Evolutionary conservation across 2,329 filamentous ascomycete species (phyloP), one percentile per base, ranked within the genome.

Genomic region (Fusarium oligoseptatum): DNA sequence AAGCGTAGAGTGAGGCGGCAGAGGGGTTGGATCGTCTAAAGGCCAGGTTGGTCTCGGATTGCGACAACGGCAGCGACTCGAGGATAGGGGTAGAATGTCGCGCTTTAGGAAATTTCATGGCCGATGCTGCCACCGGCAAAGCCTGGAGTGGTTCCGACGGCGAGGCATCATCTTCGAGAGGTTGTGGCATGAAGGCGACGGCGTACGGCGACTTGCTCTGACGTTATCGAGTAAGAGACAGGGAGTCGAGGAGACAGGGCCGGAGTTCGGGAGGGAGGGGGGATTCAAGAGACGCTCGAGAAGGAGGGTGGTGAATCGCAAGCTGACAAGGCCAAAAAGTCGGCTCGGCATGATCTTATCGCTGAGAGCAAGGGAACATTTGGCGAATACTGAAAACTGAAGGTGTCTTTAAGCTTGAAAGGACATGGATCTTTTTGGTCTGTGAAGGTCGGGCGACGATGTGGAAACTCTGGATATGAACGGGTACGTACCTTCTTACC

Each of bases 131-230:
- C 80, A 91, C 85, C 79, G 93, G 92, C 82, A 93, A 88, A 79
- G 92, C 89, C 83, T 92, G 91, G 83, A 93, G 89, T 82, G 92
- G 90, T 83, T 92, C 89, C 84, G 90, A 87, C 78, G 90, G 88
- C 81, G 89, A 85, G 58, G 60, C 66, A 80, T 88, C 85, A 85
- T 87, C 90, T 90, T 92, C 86, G 82, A 89, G 86, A 81, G 89
- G 85, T 83, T 91, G 88, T 89, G 91, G 91, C 92, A 94, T 94
- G 86, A 88, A 90, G 83, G 80, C 82, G 82, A 77, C 74, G 76
- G 73, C 64, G 61, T 58, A 58, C 32, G 57, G 67, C 60, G 63
- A 56, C 48, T 72, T 73, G 36, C 22, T 68, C 32, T 63, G 63
- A 67, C 64, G 61, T 66, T 67, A 52, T 70, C 48, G 66, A 60